Conservation (phyloP, 148 eudicot species). For the Talinum fruticosum region DNA sequence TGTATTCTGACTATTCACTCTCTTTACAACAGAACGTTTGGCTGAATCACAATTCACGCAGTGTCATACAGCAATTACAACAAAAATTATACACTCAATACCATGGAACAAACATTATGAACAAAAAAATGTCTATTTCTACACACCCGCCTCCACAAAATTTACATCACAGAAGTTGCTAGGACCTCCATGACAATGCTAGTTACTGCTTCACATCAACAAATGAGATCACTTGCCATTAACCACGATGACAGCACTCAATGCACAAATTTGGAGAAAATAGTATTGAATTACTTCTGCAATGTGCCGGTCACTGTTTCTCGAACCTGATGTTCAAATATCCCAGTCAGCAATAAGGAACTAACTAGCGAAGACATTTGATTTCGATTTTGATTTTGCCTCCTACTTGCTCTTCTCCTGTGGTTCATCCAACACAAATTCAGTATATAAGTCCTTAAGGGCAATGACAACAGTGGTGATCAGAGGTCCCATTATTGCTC, state of each 20-base stretch:
- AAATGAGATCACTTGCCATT: not conserved
- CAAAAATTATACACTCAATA: too few species aligned
- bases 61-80: not conserved
- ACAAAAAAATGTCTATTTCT: too few species aligned
- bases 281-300: not conserved
- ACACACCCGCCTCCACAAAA: not conserved
- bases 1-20: not conserved
- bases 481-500: slow-evolving; percentile 97
- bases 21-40: not conserved
- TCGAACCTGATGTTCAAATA: not conserved
- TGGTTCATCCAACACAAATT: slow-evolving; percentile 74
- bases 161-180: not conserved
- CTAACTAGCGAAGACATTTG: not conserved
- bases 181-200: not conserved
- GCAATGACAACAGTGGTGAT: slow-evolving; percentile 91
- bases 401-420: slow-evolving; percentile 42
- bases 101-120: too few species aligned
- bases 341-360: not conserved
- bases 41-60: not conserved
- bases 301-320: not conserved
- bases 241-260: not conserved
- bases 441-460: slow-evolving; percentile 79
- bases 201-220: not conserved
- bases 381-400: not conserved
- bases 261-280: not conserved